phyloP scores from a whole-genome alignment of 2,329 filamentous ascomycete species.

The Calonectria montana region DNA sequence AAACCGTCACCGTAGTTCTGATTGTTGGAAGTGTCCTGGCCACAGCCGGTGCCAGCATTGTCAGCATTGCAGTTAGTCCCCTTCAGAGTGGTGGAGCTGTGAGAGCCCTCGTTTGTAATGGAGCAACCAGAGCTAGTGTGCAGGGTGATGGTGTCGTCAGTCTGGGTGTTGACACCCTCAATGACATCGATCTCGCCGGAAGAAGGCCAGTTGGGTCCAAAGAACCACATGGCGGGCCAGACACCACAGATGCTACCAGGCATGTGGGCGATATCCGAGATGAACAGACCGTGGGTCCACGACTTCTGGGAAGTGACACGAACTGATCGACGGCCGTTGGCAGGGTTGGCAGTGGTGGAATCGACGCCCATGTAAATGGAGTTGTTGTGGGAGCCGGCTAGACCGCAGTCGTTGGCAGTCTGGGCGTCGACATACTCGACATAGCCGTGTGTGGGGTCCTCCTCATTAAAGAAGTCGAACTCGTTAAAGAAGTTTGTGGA shows the following conservation, averaged over 20 bases:
- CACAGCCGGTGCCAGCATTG: slow-evolving; percentile 69
- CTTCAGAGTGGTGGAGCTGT: slow-evolving; percentile 58
- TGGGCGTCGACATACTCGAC: slow-evolving; percentile 73
- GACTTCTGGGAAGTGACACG: slow-evolving; percentile 74
- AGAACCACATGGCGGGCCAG: slow-evolving; percentile 80
- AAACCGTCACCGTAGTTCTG: slow-evolving; percentile 75
- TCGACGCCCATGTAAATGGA: slow-evolving; percentile 79
- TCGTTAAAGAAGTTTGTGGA: slow-evolving; percentile 65
- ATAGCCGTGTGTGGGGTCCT: slow-evolving; percentile 80
- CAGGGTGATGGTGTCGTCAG: slow-evolving; percentile 72
- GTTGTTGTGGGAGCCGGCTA: slow-evolving; percentile 67
- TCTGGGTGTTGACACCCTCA: slow-evolving; percentile 77
- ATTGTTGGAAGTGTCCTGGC: slow-evolving; percentile 61
- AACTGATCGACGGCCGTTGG: slow-evolving; percentile 74
- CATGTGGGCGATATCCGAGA: slow-evolving; percentile 81
- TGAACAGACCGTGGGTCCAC: slow-evolving; percentile 77
- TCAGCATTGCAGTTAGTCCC: slow-evolving; percentile 67
- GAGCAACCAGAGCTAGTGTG: slow-evolving; percentile 73
- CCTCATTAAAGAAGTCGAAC: slow-evolving; percentile 65
- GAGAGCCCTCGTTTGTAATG: slow-evolving; percentile 60
- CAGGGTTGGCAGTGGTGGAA: slow-evolving; percentile 64
- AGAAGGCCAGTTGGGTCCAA: slow-evolving; percentile 77
- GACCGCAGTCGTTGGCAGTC: slow-evolving; percentile 67
- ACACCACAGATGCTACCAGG: slow-evolving; percentile 77
- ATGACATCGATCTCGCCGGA: slow-evolving; percentile 84